Evolutionary conservation across 2,329 filamentous ascomycete species (phyloP), one percentile per base, ranked within the genome.

Genomic region (Ophiocordyceps australis): DNA sequence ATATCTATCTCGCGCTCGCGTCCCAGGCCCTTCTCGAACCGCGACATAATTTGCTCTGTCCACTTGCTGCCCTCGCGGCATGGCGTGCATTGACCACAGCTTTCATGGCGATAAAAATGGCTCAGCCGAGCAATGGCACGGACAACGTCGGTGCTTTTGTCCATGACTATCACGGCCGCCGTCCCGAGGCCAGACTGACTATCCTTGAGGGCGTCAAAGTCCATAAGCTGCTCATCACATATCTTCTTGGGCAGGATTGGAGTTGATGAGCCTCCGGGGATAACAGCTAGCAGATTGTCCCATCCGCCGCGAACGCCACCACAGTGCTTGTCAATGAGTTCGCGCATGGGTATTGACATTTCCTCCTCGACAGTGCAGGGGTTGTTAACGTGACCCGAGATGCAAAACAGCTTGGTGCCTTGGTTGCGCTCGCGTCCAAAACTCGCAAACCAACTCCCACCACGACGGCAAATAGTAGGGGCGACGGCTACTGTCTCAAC

Each of bases 1-100:
- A 98, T 98, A 52, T 98, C 89, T 50, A 98, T 98, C 59, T 98
- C 89, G 33, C 89, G 69, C 53, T 76, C 73, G 34, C 80, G 74
- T 32, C 80, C 89, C 54, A 81, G 72, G 31, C 89, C 89, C 52
- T 79, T 78, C 63, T 92, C 83, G 42, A 98, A 92, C 30, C 89
- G 77, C 54, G 78, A 64, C 89, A 98, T 95, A 54, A 98, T 95
- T 64, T 98, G 85, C 56, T 92, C 79, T 9, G 86, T 94, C 89
- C 89, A 98, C 62, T 92, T 94, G 63, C 78, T 91, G 38, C 89
- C 89, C 60, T 98, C 89, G 49, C 89, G 79, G 68, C 89, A 98
- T n/a, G 89, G 89, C 30, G 89, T 98, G 64, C 89, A 98, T 61
- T 98, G 89, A 32, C 89, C 89, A 54, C 89, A 98, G 38, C 75